Evolutionary conservation across 805 yeast genomes (phyloP), one percentile per base, ranked within the genome.

Genomic region (Candida glaebosa): DNA sequence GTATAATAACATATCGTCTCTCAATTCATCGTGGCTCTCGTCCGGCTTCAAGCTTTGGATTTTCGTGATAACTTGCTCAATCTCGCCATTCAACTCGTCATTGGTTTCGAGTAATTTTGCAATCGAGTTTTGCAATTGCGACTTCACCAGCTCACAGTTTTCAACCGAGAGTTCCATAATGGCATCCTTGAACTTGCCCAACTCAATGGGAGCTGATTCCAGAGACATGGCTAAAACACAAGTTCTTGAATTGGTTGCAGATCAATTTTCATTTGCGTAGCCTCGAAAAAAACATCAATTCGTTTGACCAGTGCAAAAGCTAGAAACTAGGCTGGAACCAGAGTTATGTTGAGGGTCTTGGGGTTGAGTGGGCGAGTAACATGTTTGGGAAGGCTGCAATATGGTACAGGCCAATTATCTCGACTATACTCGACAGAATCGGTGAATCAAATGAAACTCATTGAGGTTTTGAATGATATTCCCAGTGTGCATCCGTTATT

Each of bases 161-260:
- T 64, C 74, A 32, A 73, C 77, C 0, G 79, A 59, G 18, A 81
- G 69, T 1, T 78, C 81, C 15, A 67, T 70, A n/a, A 80, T 70
- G 28, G 83, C 81, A 0, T 59, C 60, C 12, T 50, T 61, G 53
- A 81, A 80, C 44, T 81, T 81, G n/a, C 50, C 45, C 12, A 60
- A 38, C 18, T 46, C 37, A n/a, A 61, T 58, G 7, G 69, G 66
- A 16, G 49, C 46, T 9, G 58, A 35, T 22, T 33, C 43, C 1
- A 49, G 35, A 17, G 63, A 57, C 64, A 59, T 59, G 38, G 36
- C 17, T 31, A n/a, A 33, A 12, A 8, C 16, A 33, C 7, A 18
- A 18, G 16, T 28, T 30, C 10, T 9, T n/a, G n/a, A n/a, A n/a
- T n/a, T n/a, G n/a, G n/a, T n/a, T n/a, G n/a, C n/a, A n/a, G 10